Evolutionary conservation across 2,329 filamentous ascomycete genomes (phyloP).

Genomic region (Ploettnerulaceae sp.): DNA sequence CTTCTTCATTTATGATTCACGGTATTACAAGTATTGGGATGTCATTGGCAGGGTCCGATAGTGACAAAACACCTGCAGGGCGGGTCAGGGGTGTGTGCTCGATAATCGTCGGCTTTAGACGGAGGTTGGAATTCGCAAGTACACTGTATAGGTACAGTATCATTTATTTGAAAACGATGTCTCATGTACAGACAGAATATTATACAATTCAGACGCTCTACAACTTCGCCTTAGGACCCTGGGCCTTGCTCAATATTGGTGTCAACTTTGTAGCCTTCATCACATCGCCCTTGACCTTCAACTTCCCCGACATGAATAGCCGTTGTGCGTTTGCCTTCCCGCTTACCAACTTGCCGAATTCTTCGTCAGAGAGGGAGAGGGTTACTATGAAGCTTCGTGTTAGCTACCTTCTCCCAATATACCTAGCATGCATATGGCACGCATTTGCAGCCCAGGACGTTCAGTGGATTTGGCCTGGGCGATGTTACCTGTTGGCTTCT

Average conservation of each 20-base stretch:
- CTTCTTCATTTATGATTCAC: no score
- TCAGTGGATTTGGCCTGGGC: no score
- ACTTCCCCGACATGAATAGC: conserved; percentile 91
- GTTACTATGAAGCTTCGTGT: conserved; percentile 55
- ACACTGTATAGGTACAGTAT: neutral
- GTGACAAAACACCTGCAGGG: no score
- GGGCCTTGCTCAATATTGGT: conserved; percentile 83
- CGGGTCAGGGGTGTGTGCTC: no score
- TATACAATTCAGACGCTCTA: conserved; percentile 40
- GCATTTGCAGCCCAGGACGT: no score
- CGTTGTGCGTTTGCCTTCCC: conserved; percentile 94
- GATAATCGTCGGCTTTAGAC: no score
- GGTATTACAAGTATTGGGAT: neutral
- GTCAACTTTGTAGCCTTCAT: conserved; percentile 99
- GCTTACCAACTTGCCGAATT: conserved; percentile 76
- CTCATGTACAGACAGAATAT: neutral
- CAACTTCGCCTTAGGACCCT: conserved; percentile 72
- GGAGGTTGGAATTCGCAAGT: no score
- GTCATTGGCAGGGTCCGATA: neutral
- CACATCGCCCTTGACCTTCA: conserved; percentile 96
- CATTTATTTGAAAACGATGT: neutral
- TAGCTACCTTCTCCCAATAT: conserved; percentile 3
- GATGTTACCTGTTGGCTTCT: conserved; percentile 72
- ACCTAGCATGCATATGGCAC: neutral
- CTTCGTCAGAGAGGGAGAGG: conserved; percentile 75